Percentiles rank a stretch among this genome's conserved stretches.
Conservation (phyloP, 108 stramenopile genomes). For the Cyclotella sp. region DNA sequence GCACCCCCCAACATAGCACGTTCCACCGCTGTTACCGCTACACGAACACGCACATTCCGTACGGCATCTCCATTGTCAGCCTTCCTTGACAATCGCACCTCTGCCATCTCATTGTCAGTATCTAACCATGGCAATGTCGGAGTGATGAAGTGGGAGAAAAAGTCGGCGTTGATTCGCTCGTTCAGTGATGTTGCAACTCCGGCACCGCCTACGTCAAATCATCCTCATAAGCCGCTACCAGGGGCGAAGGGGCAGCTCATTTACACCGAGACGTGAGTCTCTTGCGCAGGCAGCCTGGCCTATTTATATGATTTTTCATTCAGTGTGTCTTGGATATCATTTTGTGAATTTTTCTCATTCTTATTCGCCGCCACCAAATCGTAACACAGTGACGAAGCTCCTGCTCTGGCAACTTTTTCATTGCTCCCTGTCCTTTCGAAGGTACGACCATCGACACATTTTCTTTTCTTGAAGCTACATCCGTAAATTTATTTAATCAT, state of each 20-base stretch:
- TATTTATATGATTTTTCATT: background rate
- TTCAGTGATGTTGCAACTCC: constrained; percentile 50
- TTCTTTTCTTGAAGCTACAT: background rate
- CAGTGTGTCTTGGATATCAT: background rate
- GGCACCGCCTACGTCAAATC: constrained; percentile 81
- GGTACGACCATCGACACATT: constrained; percentile 34
- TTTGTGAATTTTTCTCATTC: too few relatives aligned
- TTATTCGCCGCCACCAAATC: too few relatives aligned
- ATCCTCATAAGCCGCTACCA: constrained; percentile 66
- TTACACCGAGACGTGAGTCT: constrained; percentile 86
- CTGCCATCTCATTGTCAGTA: constrained; percentile 1
- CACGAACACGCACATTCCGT: constrained; percentile 22
- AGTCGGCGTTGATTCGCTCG: constrained; percentile 38
- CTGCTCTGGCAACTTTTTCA: constrained; percentile 91
- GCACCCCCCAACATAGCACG: constrained; percentile 37
- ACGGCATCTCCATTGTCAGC: constrained; percentile 27
- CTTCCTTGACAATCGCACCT: constrained; percentile 19
- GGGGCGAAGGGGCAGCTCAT: constrained; percentile 79
- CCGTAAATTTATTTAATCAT: background rate
- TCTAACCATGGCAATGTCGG: background rate
- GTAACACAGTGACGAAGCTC: constrained; percentile 76
- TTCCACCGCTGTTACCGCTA: constrained; percentile 8
- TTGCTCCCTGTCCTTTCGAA: constrained; percentile 86
- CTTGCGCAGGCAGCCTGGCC: background rate
- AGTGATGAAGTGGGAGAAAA: constrained; percentile 2